A percentile compares a stretch with the other conserved stretches of the same genome.
These are phyloP conservation scores for Globisporangium ultimum DNA, from an alignment of 352 stramenopile genomes.

Conservation along the genomic window DNA sequence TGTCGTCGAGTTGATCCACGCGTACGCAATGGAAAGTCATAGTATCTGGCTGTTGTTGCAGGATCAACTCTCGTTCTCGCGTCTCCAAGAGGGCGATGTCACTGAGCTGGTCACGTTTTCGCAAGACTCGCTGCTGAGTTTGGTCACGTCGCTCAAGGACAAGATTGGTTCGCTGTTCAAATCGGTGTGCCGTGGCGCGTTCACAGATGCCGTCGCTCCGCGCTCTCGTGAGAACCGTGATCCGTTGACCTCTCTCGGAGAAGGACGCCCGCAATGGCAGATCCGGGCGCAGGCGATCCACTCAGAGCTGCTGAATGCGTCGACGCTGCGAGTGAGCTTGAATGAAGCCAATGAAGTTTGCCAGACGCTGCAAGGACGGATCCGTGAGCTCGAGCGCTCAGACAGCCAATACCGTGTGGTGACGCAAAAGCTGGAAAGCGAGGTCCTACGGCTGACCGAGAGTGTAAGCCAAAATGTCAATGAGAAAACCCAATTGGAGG, in stretches of 20 bases:
- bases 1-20: slow-evolving; percentile 50
- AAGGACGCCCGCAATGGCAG: slow-evolving; percentile 60
- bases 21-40: slow-evolving; percentile 45
- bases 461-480: slow-evolving; percentile 20
- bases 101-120: slow-evolving; percentile 45
- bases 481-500: slow-evolving; percentile 50
- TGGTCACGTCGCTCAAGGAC: slow-evolving; percentile 58
- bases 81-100: slow-evolving; percentile 11
- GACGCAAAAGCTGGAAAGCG: slow-evolving; percentile 75
- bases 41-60: slow-evolving; percentile 38
- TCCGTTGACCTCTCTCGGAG: slow-evolving; percentile 6
- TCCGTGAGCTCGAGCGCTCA: slow-evolving; percentile 69
- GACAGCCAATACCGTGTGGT: slow-evolving; percentile 80
- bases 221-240: slow-evolving; percentile 26
- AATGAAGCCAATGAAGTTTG: slow-evolving; percentile 67
- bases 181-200: slow-evolving; percentile 67
- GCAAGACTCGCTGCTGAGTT: slow-evolving; percentile 37
- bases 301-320: slow-evolving; percentile 58
- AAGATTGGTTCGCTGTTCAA: slow-evolving; percentile 66
- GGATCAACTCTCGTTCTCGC: slow-evolving; percentile 27
- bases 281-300: slow-evolving; percentile 76
- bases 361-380: slow-evolving; percentile 55
- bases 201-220: slow-evolving; percentile 68
- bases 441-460: slow-evolving; percentile 59
- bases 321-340: slow-evolving; percentile 50